A percentile compares a stretch with the other conserved stretches of the same genome.
These are phyloP conservation scores for Globisporangium parvum DNA, from an alignment of 352 stramenopile genomes.

Conservation along the genomic window DNA sequence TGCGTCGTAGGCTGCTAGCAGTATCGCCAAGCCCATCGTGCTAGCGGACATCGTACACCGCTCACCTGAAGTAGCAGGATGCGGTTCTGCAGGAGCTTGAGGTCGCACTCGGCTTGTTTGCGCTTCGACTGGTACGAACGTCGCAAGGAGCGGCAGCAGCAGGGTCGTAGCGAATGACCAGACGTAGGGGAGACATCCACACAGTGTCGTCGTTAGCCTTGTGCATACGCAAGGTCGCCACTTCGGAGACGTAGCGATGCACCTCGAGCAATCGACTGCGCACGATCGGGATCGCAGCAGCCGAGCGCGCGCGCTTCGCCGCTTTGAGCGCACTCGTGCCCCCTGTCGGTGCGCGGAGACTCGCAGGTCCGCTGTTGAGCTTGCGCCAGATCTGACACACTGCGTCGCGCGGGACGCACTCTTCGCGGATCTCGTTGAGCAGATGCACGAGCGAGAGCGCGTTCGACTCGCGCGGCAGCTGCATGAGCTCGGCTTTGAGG, in stretches of 20 bases:
- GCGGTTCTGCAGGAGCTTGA: constrained; percentile 69
- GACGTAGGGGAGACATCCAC: too few relatives aligned
- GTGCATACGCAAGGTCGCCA: background rate
- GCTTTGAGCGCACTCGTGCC: constrained; percentile 9
- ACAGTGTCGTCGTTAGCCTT: background rate
- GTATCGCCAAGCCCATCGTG: too few relatives aligned
- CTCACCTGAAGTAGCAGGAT: constrained; percentile 56
- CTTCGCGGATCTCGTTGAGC: constrained; percentile 39
- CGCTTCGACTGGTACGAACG: constrained; percentile 37
- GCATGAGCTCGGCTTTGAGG: constrained; percentile 25
- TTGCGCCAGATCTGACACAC: constrained; percentile 51
- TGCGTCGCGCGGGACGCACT: constrained; percentile 43
- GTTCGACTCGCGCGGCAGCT: constrained; percentile 27
- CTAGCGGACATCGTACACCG: background rate
- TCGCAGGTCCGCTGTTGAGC: constrained; percentile 11
- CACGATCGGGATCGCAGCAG: constrained; percentile 39
- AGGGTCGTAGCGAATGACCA: background rate
- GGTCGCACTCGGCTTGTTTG: constrained; percentile 69
- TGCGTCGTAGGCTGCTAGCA: background rate
- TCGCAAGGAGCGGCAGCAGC: background rate
- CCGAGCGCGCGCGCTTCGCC: constrained; percentile 31
- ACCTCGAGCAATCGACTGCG: constrained; percentile 48
- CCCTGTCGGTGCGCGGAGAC: background rate
- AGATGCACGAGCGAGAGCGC: constrained; percentile 35
- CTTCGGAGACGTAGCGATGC: background rate